A percentile compares a stretch with the other conserved stretches of the same genome.
These are phyloP conservation scores for Chrysosporium queenslandicum DNA, from an alignment of 2,329 filamentous ascomycete species.

Conservation along the genomic window DNA sequence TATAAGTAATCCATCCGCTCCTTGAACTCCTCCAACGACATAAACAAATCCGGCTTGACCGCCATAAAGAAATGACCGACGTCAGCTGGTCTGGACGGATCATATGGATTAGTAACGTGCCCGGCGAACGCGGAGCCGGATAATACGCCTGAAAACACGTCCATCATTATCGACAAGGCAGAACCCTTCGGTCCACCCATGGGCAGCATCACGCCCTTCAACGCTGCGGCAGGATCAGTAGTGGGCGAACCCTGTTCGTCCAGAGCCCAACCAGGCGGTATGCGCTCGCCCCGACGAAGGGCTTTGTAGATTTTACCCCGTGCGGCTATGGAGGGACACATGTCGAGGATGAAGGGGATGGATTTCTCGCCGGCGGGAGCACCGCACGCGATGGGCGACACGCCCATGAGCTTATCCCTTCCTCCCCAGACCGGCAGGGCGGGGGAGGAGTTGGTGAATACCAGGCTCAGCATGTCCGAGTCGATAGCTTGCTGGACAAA, in stretches of 20 bases:
- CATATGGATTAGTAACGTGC: slow-evolving; percentile 66
- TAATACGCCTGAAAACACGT: slow-evolving; percentile 69
- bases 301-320: slow-evolving; percentile 41
- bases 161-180: slow-evolving; percentile 73
- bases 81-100: slow-evolving; percentile 56
- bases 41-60: slow-evolving; percentile 64
- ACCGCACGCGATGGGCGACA: slow-evolving; percentile 63
- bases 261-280: slow-evolving; percentile 56
- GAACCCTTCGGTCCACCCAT: slow-evolving; percentile 80
- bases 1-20: slow-evolving; percentile 50
- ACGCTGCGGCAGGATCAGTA: slow-evolving; percentile 58
- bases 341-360: slow-evolving; percentile 49
- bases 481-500: slow-evolving; percentile 68
- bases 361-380: slow-evolving; percentile 52
- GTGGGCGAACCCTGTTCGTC: slow-evolving; percentile 60
- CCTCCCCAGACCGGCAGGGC: slow-evolving; percentile 64
- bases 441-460: slow-evolving; percentile 63
- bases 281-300: slow-evolving; percentile 33
- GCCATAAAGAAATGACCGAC: slow-evolving; percentile 66
- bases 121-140: slow-evolving; percentile 71
- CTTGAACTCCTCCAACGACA: slow-evolving; percentile 59
- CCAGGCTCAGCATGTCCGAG: slow-evolving; percentile 57
- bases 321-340: slow-evolving; percentile 39
- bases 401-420: slow-evolving; percentile 58
- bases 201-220: slow-evolving; percentile 71